Conservation (phyloP, 495 filamentous ascomycete genomes). For the Rhizodiscina lignyota region DNA sequence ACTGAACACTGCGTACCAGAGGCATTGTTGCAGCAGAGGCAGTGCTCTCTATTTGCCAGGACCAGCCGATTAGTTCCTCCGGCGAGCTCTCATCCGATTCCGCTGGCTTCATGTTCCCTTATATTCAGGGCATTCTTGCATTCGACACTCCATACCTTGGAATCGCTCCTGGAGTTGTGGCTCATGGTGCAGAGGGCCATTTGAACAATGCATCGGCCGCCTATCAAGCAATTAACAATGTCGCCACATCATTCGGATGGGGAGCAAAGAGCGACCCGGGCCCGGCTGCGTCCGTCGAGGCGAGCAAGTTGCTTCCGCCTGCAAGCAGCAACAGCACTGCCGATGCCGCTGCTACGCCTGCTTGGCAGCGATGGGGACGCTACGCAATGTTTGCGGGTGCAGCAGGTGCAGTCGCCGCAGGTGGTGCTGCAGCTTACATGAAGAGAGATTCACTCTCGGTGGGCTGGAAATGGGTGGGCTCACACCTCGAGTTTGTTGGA, state of each 20-base stretch:
- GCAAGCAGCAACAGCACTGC: conserved; percentile 6
- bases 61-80: conserved; percentile 41
- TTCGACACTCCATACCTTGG: conserved; percentile 94
- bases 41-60: conserved; percentile 48
- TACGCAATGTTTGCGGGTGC: conserved; percentile 73
- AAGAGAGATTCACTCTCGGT: conserved; percentile 60
- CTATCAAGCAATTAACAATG: conserved; percentile 47
- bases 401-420: conserved; percentile 67
- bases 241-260: conserved; percentile 44
- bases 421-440: conserved; percentile 63
- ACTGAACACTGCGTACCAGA: too few species aligned
- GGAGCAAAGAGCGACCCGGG: conserved; percentile 4
- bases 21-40: conserved; percentile 91
- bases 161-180: conserved; percentile 74
- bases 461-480: conserved; percentile 64
- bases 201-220: conserved; percentile 57
- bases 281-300: conserved; percentile 6
- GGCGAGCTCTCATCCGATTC: conserved; percentile 13
- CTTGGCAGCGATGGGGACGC: conserved; percentile 61
- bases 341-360: conserved; percentile 37
- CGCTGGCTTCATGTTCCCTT: conserved; percentile 43
- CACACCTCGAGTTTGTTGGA: conserved; percentile 91
- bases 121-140: conserved; percentile 71
- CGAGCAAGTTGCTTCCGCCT: conserved; percentile 16
- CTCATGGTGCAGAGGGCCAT: conserved; percentile 75